Percentiles rank a stretch among this genome's conserved stretches.
These are phyloP conservation scores for Fulvia fulva DNA, from an alignment of 2,329 filamentous ascomycete genomes.

Conservation along the genomic window DNA sequence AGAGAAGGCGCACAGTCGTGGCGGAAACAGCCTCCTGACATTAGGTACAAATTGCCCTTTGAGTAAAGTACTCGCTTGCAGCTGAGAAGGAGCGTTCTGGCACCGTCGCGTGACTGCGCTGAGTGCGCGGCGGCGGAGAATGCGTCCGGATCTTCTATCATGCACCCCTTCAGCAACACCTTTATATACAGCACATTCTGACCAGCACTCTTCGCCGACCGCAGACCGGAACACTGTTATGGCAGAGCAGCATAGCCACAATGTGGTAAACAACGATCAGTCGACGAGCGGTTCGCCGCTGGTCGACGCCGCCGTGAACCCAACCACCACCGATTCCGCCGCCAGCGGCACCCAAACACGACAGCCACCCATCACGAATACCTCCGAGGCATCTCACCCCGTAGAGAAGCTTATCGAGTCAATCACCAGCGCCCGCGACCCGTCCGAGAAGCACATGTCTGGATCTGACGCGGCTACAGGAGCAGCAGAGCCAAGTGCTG, in stretches of 20 bases:
- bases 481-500: slow-evolving; percentile 33
- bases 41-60: slow-evolving; percentile 11
- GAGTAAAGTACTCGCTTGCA: not conserved
- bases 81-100: slow-evolving; percentile 1
- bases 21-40: slow-evolving; percentile 16
- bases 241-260: slow-evolving; percentile 66
- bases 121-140: slow-evolving; percentile 8
- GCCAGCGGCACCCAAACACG: slow-evolving; percentile 38
- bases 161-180: not conserved
- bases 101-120: slow-evolving; percentile 10
- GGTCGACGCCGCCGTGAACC: slow-evolving; percentile 60
- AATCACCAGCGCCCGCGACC: slow-evolving; percentile 9
- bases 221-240: slow-evolving; percentile 54
- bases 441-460: slow-evolving; percentile 3
- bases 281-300: slow-evolving; percentile 59
- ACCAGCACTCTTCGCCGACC: slow-evolving; percentile 11
- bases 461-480: slow-evolving; percentile 15
- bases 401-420: slow-evolving; percentile 15
- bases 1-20: slow-evolving; percentile 12
- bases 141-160: not conserved
- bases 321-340: slow-evolving; percentile 54
- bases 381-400: slow-evolving; percentile 27
- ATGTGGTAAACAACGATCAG: slow-evolving; percentile 69
- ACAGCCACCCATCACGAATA: slow-evolving; percentile 41
- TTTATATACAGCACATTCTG: slow-evolving; percentile 11